phyloP scores from a whole-genome alignment of 495 filamentous ascomycete genomes.

The Daldinia concentrica region DNA sequence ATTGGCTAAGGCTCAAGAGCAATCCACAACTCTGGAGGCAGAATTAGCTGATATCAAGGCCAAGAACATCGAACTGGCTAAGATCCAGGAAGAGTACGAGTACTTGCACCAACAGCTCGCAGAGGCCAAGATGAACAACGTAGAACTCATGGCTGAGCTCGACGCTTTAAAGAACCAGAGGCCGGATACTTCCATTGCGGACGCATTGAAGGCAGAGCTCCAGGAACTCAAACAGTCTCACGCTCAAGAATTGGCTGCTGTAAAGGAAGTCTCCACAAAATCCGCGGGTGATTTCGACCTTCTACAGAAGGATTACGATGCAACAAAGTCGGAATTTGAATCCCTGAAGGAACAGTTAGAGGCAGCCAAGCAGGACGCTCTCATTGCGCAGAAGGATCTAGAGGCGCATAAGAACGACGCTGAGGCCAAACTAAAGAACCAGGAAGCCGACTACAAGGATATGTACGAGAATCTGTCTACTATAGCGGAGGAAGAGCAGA shows the following conservation, averaged over 20 bases:
- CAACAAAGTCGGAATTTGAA: constrained; percentile 43
- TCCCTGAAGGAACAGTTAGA: constrained; percentile 51
- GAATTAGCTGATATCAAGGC: constrained; percentile 43
- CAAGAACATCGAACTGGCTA: constrained; percentile 46
- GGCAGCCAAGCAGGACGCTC: constrained; percentile 49
- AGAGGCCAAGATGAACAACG: constrained; percentile 64
- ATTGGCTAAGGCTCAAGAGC: constrained; percentile 39
- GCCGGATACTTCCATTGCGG: constrained; percentile 59
- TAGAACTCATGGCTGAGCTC: constrained; percentile 62
- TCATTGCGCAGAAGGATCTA: constrained; percentile 55
- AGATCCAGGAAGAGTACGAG: constrained; percentile 55
- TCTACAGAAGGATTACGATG: constrained; percentile 41
- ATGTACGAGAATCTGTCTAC: constrained; percentile 62
- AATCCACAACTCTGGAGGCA: constrained; percentile 32
- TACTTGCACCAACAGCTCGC: constrained; percentile 59
- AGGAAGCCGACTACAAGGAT: constrained; percentile 63
- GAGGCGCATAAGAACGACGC: constrained; percentile 55
- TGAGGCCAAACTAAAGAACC: constrained; percentile 56
- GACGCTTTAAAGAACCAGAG: constrained; percentile 62
- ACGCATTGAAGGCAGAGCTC: constrained; percentile 56
- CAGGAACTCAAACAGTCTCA: constrained; percentile 50
- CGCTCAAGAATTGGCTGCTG: constrained; percentile 45
- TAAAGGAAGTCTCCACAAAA: constrained; percentile 36
- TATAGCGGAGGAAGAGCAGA: constrained; percentile 61
- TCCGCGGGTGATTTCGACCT: constrained; percentile 29